Evolutionary conservation across 495 filamentous ascomycete genomes (phyloP).

Genomic region (Letharia columbiana): DNA sequence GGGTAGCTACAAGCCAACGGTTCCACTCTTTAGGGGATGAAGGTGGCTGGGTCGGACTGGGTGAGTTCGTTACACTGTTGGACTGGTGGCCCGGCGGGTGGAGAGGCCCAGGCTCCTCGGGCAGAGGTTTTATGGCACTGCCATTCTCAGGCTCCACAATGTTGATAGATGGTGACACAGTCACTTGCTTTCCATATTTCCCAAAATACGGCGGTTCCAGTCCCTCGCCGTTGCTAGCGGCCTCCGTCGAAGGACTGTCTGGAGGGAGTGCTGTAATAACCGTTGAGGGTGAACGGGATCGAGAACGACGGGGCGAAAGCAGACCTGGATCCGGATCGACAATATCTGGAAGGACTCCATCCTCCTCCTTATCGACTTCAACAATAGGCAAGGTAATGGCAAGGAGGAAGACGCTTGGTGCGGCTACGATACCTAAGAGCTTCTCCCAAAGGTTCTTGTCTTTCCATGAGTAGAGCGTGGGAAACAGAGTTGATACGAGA

Average conservation of each 20-base stretch:
- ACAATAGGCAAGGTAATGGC: conserved; percentile 91
- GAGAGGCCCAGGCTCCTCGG: conserved; percentile 20
- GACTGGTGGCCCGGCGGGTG: conserved; percentile 11
- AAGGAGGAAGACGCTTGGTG: conserved; percentile 82
- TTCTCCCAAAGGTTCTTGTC: conserved; percentile 72
- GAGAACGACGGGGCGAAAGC: conserved; percentile 31
- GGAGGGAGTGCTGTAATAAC: conserved; percentile 33
- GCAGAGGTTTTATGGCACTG: conserved; percentile 13
- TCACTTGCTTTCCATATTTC: conserved; percentile 10
- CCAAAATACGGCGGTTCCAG: neutral
- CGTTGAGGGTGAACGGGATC: conserved; percentile 25
- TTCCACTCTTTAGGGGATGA: conserved; percentile 61
- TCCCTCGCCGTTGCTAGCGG: neutral
- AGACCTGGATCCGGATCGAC: conserved; percentile 35
- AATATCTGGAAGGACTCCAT: conserved; percentile 34
- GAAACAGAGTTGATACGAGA: conserved; percentile 73
- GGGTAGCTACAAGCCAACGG: conserved; percentile 76
- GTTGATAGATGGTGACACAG: conserved; percentile 22
- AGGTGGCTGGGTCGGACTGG: conserved; percentile 7
- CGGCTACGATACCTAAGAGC: conserved; percentile 65
- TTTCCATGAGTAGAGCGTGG: conserved; percentile 71
- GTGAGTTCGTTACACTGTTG: conserved; percentile 2
- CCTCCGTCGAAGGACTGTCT: conserved; percentile 33
- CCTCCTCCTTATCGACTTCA: conserved; percentile 50
- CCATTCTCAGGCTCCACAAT: conserved; percentile 10